phyloP scores from a whole-genome alignment of 352 stramenopile genomes.

The Saprolegnia diclina region DNA sequence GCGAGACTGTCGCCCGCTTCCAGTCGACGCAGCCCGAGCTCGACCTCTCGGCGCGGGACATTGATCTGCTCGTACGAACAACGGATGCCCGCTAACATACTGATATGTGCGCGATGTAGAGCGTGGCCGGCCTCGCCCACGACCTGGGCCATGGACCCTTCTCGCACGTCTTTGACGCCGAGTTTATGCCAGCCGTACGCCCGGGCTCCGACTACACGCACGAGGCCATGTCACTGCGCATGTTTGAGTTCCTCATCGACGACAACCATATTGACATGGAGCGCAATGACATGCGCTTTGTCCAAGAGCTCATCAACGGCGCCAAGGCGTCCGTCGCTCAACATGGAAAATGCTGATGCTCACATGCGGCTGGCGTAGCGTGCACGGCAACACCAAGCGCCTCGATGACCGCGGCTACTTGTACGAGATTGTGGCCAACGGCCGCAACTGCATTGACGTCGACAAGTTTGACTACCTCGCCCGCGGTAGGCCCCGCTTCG shows the following conservation, averaged over 20 bases:
- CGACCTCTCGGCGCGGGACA: conserved; percentile 84
- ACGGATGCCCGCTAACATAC: too few relatives aligned
- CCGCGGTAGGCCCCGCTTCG: conserved; percentile 26
- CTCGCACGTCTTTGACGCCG: conserved; percentile 93
- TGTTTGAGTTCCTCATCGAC: conserved; percentile 76
- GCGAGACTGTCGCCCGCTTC: conserved; percentile 82
- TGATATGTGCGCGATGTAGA: conserved; percentile 31
- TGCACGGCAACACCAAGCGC: conserved; percentile 41
- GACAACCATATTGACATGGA: conserved; percentile 78
- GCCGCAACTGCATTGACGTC: conserved; percentile 86
- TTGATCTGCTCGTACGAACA: conserved; percentile 45
- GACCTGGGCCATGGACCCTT: conserved; percentile 93
- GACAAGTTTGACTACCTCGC: conserved; percentile 91
- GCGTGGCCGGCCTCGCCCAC: conserved; percentile 71
- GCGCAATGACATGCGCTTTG: conserved; percentile 57
- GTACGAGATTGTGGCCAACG: conserved; percentile 90
- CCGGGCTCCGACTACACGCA: conserved; percentile 53
- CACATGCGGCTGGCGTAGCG: conserved; percentile 30
- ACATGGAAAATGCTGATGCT: background rate
- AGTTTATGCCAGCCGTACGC: conserved; percentile 74
- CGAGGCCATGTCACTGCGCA: conserved; percentile 74
- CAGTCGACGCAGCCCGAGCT: conserved; percentile 82
- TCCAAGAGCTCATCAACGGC: conserved; percentile 76
- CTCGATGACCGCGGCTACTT: conserved; percentile 63
- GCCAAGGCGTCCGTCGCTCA: conserved; percentile 53